Evolutionary conservation across 441 rosid genomes (phyloP).

Genomic region (Dalechampia spathulata): DNA sequence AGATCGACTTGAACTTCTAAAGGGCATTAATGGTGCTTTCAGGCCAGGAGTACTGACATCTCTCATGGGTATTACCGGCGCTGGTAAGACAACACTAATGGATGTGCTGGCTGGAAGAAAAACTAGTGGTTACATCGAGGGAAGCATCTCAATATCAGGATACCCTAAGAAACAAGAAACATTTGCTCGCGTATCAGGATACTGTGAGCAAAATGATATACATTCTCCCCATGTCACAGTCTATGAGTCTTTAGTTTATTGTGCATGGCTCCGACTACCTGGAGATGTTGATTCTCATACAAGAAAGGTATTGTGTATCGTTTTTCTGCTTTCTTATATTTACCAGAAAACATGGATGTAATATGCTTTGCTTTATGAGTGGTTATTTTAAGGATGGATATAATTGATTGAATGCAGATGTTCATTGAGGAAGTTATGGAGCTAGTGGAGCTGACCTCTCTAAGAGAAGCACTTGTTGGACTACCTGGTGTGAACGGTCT

Average conservation of each 20-base stretch:
- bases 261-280: conserved; percentile 66
- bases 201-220: conserved; percentile 68
- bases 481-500: conserved; percentile 57
- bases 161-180: conserved; percentile 66
- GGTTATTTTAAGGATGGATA: neutral
- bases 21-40: conserved; percentile 60
- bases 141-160: conserved; percentile 53
- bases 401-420: conserved; percentile 31
- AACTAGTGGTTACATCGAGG: conserved; percentile 57
- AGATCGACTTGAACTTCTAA: conserved; percentile 45
- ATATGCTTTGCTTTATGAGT: no score
- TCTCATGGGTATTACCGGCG: conserved; percentile 66
- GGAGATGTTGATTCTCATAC: conserved; percentile 39
- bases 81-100: conserved; percentile 75
- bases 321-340: no score
- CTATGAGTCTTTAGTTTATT: conserved; percentile 50
- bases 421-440: conserved; percentile 71
- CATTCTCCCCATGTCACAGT: conserved; percentile 77
- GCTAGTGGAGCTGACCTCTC: conserved; percentile 50
- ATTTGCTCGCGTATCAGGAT: conserved; percentile 63
- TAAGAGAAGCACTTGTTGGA: conserved; percentile 61
- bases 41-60: conserved; percentile 71
- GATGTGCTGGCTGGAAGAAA: conserved; percentile 74
- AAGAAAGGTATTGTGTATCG: conserved; percentile 32
- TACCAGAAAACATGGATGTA: neutral